phyloP scores from a whole-genome alignment of 108 stramenopile species.

The Aurantiochytrium sp. region DNA sequence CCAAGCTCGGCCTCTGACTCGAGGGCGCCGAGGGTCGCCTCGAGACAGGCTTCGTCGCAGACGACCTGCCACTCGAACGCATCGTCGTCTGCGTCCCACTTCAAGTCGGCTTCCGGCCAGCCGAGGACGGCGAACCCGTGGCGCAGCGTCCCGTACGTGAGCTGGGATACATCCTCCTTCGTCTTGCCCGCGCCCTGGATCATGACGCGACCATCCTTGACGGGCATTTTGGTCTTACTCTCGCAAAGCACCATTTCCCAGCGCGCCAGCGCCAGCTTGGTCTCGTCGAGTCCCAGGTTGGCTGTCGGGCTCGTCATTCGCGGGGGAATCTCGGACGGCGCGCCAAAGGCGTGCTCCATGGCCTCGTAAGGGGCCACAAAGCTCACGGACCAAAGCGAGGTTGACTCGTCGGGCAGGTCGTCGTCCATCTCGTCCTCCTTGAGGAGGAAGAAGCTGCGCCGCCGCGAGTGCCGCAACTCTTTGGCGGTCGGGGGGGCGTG shows the following conservation, averaged over 20 bases:
- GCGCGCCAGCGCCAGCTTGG: not conserved
- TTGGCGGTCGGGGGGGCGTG: not conserved
- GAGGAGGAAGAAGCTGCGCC: not conserved
- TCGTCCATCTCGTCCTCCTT: not conserved
- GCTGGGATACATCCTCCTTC: not conserved
- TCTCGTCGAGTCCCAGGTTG: not conserved
- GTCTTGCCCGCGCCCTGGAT: not conserved
- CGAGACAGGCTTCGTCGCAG: not conserved
- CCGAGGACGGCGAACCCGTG: constrained; percentile 1
- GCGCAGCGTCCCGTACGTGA: not conserved
- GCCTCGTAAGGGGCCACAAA: not conserved
- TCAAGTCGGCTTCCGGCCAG: not conserved
- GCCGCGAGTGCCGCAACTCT: not conserved
- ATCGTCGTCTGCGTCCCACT: not conserved
- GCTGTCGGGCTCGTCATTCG: not conserved
- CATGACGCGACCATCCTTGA: not conserved
- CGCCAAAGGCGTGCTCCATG: not conserved
- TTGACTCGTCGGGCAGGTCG: not conserved
- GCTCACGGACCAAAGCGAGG: not conserved
- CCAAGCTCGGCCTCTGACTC: not conserved
- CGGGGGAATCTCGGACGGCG: not conserved
- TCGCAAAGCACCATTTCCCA: not conserved
- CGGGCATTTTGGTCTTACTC: not conserved
- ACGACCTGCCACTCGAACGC: not conserved
- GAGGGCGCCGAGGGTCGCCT: not conserved